Evolutionary conservation across 306 rosid genomes (phyloP), one percentile per base, ranked within the genome.

Genomic region (Vigna radiata): DNA sequence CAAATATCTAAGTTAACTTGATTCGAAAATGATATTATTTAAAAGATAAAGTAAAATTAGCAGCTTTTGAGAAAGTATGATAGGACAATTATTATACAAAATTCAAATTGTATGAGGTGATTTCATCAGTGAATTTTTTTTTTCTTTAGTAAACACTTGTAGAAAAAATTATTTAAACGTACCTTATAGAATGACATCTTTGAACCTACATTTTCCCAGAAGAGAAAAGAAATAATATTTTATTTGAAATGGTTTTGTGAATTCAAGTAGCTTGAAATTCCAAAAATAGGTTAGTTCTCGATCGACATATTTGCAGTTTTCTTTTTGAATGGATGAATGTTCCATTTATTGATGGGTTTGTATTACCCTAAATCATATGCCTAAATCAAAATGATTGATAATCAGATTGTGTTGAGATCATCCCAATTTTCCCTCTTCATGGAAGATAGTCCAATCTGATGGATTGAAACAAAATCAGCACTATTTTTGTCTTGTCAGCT

Each of bases 401-500:
- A 44, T 52, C 1, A 18, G 16, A 39, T 67, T 27, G 21, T 41
- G 6, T 62, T 49, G 52, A 33, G 63, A 16, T 48, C 29, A 69
- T 41, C 73, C 16, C 64, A 31, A 66, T 67, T 67, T 67, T 36
- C 55, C 37, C 44, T 44, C 18, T 43, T 10, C 18, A 43, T 3
- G 36, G 56, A 68, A 25, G 41, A 14, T 46, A 7, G 10, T 44
- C 33, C 78, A 50, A 76, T 47, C 53, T 69, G 52, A 21, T 21
- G 62, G 43, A 50, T 23, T 33, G 67, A 81, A 17, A 63, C 10
- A 7, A 7, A 17, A 39, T 36, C 39, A 1, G 72, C 49, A 13
- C 27, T 14, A n/a, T n/a, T 47, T 6, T 39, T 81, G 23, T 59
- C 11, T 39, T 68, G 72, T 69, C 77, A 68, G 60, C 41, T 60